Conservation (phyloP, 2,329 filamentous ascomycete genomes). For the Teratosphaeria gauchensis region DNA sequence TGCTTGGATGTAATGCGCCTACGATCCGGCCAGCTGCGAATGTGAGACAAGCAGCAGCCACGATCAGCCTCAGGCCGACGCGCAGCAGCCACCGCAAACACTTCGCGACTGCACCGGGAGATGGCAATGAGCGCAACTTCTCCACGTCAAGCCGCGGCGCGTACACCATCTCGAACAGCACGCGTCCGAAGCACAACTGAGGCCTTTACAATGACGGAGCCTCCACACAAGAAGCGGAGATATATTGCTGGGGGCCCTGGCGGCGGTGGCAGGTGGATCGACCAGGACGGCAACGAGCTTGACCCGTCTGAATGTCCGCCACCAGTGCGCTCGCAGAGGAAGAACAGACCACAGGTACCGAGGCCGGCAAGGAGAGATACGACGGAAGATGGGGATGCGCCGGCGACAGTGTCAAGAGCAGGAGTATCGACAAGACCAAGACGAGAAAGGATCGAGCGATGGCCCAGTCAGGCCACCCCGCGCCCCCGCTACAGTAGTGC, state of each 20-base stretch:
- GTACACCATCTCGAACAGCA: conserved; percentile 19
- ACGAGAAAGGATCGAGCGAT: conserved; percentile 19
- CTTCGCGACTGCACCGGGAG: not conserved
- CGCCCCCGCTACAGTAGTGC: conserved; percentile 68
- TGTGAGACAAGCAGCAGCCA: conserved; percentile 2
- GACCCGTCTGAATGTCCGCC: not conserved
- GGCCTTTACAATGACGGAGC: conserved; percentile 28
- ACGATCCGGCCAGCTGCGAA: not conserved
- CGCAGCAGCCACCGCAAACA: not conserved
- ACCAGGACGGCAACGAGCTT: conserved; percentile 54
- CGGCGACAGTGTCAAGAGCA: conserved; percentile 10
- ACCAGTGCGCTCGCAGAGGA: conserved; percentile 11
- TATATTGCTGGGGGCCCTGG: conserved; percentile 83
- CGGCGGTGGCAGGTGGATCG: conserved; percentile 74
- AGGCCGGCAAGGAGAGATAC: conserved; percentile 1
- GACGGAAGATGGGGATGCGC: conserved; percentile 7
- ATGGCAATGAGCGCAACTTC: conserved; percentile 14
- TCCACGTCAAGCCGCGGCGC: conserved; percentile 13
- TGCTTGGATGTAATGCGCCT: not conserved
- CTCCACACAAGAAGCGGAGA: conserved; percentile 37
- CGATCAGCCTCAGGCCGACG: not conserved
- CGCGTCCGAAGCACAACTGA: conserved; percentile 19
- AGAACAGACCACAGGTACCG: conserved; percentile 1
- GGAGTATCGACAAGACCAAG: conserved; percentile 21
- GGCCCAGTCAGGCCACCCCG: conserved; percentile 31